A percentile compares a stretch with the other conserved stretches of the same genome.
These are phyloP conservation scores for Pezicula carpinea DNA, from an alignment of 2,329 filamentous ascomycete species.

Conservation along the genomic window DNA sequence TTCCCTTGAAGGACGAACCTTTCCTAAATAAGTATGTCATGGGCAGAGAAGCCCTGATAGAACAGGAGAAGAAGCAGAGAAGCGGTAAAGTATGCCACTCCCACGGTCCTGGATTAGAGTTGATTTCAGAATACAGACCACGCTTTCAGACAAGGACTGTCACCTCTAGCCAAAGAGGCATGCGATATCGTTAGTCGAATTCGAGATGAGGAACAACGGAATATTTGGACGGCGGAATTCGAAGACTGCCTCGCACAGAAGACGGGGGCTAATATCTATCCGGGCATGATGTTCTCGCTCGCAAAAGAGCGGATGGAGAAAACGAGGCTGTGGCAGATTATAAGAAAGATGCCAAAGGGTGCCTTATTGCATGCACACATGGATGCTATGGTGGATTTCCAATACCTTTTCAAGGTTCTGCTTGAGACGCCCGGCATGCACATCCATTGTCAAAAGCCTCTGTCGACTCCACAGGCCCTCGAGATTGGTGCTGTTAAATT, in stretches of 20 bases:
- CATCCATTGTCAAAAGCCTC: constrained; percentile 52
- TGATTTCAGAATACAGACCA: constrained; percentile 44
- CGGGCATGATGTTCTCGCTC: constrained; percentile 89
- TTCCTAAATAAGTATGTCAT: constrained; percentile 79
- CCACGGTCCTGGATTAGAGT: constrained; percentile 25
- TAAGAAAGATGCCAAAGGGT: constrained; percentile 85
- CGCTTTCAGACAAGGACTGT: constrained; percentile 68
- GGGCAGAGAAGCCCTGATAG: constrained; percentile 70
- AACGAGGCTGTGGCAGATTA: constrained; percentile 80
- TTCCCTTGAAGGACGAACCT: constrained; percentile 58
- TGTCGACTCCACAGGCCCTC: constrained; percentile 49
- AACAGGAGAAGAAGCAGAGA: constrained; percentile 75
- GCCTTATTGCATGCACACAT: constrained; percentile 81
- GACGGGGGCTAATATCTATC: constrained; percentile 63
- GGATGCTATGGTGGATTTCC: constrained; percentile 86
- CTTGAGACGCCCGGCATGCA: constrained; percentile 71
- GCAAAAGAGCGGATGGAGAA: constrained; percentile 82
- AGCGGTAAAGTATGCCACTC: constrained; percentile 51
- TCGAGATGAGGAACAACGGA: constrained; percentile 68
- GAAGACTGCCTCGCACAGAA: constrained; percentile 65
- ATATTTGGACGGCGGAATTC: constrained; percentile 70
- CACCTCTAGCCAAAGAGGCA: constrained; percentile 73
- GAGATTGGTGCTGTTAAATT: constrained; percentile 57
- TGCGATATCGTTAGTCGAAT: constrained; percentile 77
- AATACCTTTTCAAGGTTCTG: constrained; percentile 70